Evolutionary conservation across 805 yeast species (phyloP), one percentile per base, ranked within the genome.

Genomic region (Danielia reshetovae): DNA sequence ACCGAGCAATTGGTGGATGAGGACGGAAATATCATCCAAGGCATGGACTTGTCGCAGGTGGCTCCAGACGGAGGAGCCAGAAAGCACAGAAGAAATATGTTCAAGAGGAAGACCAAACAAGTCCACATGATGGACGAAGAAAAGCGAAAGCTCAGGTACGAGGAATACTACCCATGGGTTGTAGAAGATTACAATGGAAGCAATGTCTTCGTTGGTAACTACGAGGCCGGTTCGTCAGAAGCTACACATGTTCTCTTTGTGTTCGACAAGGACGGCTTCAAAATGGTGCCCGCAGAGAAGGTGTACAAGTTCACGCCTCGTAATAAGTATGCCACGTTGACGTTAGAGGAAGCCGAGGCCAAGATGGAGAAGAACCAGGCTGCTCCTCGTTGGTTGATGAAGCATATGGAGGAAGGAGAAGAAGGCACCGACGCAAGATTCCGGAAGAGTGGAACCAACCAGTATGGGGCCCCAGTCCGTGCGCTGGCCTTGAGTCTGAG

Each of bases 131-230:
- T 86, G 55, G 87, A 87, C 52, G 97, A 89, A 49, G 76, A 76
- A 7, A 89, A 86, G 41, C 74, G 90, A 43, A 82, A 79, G 53
- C 67, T 93, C 43, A 72, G 97, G 54, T 93, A 90, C 55, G 98
- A 93, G 62, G 98, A 93, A 62, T 86, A 82, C 57, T 90, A 85
- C 51, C 98, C 98, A 0, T 93, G 98, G 98, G 95, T 93, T 12
- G 67, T 93, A 71, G 98, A 93, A 63, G 98, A 93, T 62, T 90
- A 85, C 57, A 96, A 88, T 52, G 96, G 95, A 29, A 74, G 77
- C 41, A 90, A 93, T 55, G 90, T 95, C 0, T 93, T 86, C 84
- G 97, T 89, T 13, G 96, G 97, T 24, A 84, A 81, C 48, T 93
- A 86, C 62, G 98, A 93, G 64, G 97, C 97, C 1, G 85, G 85